phyloP scores from a whole-genome alignment of 2,329 filamentous ascomycete species.

The Fusarium mangiferae region DNA sequence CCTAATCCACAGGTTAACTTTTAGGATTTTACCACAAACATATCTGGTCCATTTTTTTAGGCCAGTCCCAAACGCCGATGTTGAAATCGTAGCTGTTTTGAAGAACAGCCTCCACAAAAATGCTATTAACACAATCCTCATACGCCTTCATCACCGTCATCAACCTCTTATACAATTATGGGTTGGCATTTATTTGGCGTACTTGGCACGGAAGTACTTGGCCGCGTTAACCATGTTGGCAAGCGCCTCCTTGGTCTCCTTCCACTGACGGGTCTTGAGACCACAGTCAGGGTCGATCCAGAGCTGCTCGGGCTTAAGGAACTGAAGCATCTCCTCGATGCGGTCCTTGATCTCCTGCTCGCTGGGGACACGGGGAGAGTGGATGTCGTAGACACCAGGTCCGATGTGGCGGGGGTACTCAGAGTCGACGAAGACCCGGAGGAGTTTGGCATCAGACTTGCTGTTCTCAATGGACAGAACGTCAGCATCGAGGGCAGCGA shows the following conservation, averaged over 20 bases:
- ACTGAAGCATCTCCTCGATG: slow-evolving; percentile 96
- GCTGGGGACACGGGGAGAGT: slow-evolving; percentile 96
- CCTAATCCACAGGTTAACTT: slow-evolving; percentile 50
- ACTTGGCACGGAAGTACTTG: slow-evolving; percentile 95
- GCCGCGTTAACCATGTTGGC: slow-evolving; percentile 98
- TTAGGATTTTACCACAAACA: slow-evolving; percentile 51
- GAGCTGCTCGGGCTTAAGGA: slow-evolving; percentile 97
- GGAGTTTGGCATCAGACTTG: slow-evolving; percentile 99
- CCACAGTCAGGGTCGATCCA: slow-evolving; percentile 99
- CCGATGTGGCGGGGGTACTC: slow-evolving; percentile 98
- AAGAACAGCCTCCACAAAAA: slow-evolving; percentile 51
- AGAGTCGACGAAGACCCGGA: slow-evolving; percentile 98
- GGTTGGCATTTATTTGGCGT: slow-evolving; percentile 65
- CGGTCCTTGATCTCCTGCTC: slow-evolving; percentile 99
- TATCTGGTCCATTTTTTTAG: slow-evolving; percentile 50
- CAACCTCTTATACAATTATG: slow-evolving; percentile 29
- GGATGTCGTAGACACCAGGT: slow-evolving; percentile 99
- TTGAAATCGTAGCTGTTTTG: slow-evolving; percentile 65
- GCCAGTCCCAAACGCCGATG: slow-evolving; percentile 64
- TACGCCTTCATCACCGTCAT: slow-evolving; percentile 33
- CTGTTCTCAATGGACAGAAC: slow-evolving; percentile 99
- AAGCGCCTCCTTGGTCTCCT: slow-evolving; percentile 96
- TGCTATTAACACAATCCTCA: slow-evolving; percentile 46
- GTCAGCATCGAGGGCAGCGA: slow-evolving; percentile 96
- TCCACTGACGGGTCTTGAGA: slow-evolving; percentile 98